Evolutionary conservation across 495 filamentous ascomycete species (phyloP).

Genomic region (Usnea hakonensis): DNA sequence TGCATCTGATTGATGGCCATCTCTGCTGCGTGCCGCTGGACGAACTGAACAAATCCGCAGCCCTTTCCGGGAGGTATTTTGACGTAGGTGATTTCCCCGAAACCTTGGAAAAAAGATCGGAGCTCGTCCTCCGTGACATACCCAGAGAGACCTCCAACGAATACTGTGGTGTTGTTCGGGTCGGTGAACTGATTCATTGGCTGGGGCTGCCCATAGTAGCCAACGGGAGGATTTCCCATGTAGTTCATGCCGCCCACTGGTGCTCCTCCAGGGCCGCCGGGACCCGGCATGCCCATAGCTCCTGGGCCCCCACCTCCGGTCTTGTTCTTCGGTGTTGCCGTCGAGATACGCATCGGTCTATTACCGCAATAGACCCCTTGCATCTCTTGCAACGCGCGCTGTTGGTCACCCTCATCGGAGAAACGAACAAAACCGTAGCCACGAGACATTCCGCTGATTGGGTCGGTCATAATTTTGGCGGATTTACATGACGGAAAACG

Average conservation of each 20-base stretch:
- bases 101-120: conserved; percentile 98
- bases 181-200: conserved; percentile 99
- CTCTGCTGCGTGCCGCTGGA: conserved; percentile 96
- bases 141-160: conserved; percentile 93
- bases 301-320: conserved; percentile 48
- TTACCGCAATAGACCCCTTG: conserved; percentile 99
- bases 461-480: conserved; percentile 99
- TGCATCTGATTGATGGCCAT: conserved; percentile 99
- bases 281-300: conserved; percentile 48
- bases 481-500: conserved; percentile 97
- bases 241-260: conserved; percentile 45
- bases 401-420: conserved; percentile 87
- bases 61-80: conserved; percentile 99
- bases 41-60: conserved; percentile 98
- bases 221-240: conserved; percentile 73
- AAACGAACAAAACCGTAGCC: conserved; percentile 99
- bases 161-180: conserved; percentile 99
- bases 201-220: conserved; percentile 75
- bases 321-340: conserved; percentile 96
- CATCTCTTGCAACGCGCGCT: conserved; percentile 93
- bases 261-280: conserved; percentile 33
- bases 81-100: conserved; percentile 99
- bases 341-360: conserved; percentile 96
- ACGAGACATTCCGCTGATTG: conserved; percentile 93
- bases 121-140: conserved; percentile 99